Evolutionary conservation across 2,329 filamentous ascomycete genomes (phyloP), one percentile per base, ranked within the genome.

Genomic region (Ceratocystiopsis brevicomis): DNA sequence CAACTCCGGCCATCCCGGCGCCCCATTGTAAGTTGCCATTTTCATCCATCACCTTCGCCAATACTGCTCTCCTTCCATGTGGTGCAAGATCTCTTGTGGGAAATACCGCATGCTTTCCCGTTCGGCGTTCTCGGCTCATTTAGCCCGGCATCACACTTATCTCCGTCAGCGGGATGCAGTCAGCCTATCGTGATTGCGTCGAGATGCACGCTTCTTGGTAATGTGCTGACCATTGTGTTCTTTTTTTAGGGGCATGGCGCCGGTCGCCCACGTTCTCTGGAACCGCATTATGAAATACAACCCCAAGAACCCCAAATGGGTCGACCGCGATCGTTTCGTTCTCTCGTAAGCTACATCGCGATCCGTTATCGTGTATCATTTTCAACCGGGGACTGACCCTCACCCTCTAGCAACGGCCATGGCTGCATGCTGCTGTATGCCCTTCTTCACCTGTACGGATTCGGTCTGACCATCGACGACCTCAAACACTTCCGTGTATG

Each of bases 201-300:
- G 21, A 21, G 21, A 8, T 21, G 4, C 8, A 21, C 21, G 21
- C n/a, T 21, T 21, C 4, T 8, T 21, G 8, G 21, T 15, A 6
- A 38, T 33, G 15, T 30, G 43, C 43, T 44, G 38, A 44, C 37
- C 38, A 39, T 66, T 15, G 38, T 37, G 15, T 15, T 18, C 37
- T 17, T 16, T 32, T 16, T 40, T 16, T 48, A 78, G 73, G 74
- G 75, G 75, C 61, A 76, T 96, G 84, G 90, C 90, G 59, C 88
- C 90, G 50, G 78, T 87, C 59, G 80, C 90, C 64, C 90, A 96
- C 73, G 85, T 96, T 58, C 77, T 98, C 52, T 98, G 84, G 71
- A 93, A 94, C 77, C 92, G 90, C 66, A 92, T 95, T 74, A 85
- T 98, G 85, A 92, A 69, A 63, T 98, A 95, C 76, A 98, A 96